phyloP scores from a whole-genome alignment of 768 basidiomycete genomes.

The Phlegmacium glaucopus region DNA sequence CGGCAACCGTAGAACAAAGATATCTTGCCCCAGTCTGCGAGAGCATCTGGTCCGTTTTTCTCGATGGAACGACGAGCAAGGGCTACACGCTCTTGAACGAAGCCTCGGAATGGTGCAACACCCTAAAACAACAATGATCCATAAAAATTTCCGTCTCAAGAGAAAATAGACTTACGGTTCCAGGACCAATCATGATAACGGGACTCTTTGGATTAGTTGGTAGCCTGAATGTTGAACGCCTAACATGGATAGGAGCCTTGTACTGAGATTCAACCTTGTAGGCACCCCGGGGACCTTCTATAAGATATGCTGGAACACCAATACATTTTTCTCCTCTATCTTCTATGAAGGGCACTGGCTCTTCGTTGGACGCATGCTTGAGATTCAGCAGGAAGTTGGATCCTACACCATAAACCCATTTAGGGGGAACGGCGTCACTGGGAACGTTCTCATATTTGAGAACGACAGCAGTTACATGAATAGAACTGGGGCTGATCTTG shows the following conservation, averaged over 20 bases:
- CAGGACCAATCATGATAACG: slow-evolving; percentile 98
- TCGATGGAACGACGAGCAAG: slow-evolving; percentile 92
- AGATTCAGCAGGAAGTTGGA: slow-evolving; percentile 96
- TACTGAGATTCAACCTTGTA: slow-evolving; percentile 70
- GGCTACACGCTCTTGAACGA: slow-evolving; percentile 96
- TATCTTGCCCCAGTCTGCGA: slow-evolving; percentile 94
- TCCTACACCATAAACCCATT: slow-evolving; percentile 85
- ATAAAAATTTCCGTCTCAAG: slow-evolving; percentile 1
- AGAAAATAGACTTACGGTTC: slow-evolving; percentile 66
- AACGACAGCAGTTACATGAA: slow-evolving; percentile 95
- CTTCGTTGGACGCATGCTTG: slow-evolving; percentile 67
- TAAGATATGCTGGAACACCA: slow-evolving; percentile 67
- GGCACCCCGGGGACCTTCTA: slow-evolving; percentile 87
- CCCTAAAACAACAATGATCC: slow-evolving; percentile 50
- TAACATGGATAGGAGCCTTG: slow-evolving; percentile 91
- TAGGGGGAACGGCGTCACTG: slow-evolving; percentile 46
- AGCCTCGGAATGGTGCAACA: slow-evolving; percentile 99
- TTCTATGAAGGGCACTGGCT: slow-evolving; percentile 44
- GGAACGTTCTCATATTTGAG: slow-evolving; percentile 82
- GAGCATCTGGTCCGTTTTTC: slow-evolving; percentile 91
- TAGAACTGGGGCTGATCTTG: slow-evolving; percentile 82
- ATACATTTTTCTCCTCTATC: slow-evolving; percentile 34
- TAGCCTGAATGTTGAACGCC: slow-evolving; percentile 93
- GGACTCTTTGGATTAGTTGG: slow-evolving; percentile 98
- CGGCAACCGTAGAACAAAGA: slow-evolving; percentile 97